Evolutionary conservation across 108 stramenopile genomes (phyloP), one percentile per base, ranked within the genome.

Genomic region (Fistulifera pelliculosa): DNA sequence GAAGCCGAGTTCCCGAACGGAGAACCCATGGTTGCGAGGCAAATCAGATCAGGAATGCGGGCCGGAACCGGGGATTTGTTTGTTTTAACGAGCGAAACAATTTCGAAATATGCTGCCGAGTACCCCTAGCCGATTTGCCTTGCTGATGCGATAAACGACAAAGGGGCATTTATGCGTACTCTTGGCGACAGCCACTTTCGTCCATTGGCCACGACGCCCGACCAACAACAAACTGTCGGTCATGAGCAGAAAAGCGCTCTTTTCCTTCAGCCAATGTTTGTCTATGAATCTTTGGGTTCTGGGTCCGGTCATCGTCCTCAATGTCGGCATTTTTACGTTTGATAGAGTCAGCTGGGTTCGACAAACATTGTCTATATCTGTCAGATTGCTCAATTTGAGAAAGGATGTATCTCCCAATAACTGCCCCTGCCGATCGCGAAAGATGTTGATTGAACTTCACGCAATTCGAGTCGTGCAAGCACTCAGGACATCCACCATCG

Each of bases 1-100:
- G 87, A 85, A 47, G 75, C 87, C 11, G 83, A 85, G 38, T 89
- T 89, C 62, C 87, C 87, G 6, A 85, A 83, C 54, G 83, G 87
- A 21, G 74, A 74, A 23, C 87, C 87, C 17, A 70, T 89, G 71
- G 70, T 83, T 19, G 70, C 64, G 23, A 65, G 81, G 19, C 87
- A 89, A 67, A 89, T 89, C 26, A 78, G 78, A 52, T 76, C 76
- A 54, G 87, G 87, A 38, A 85, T 89, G 83, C 52, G 80, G 42
- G 63, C 74, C 21, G 87, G 87, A 22, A 80, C 79, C 5, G 73
- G 76, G 12, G 76, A 85, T 43, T 59, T 76, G 6, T 89, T 89
- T 61, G 79, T 85, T 21, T 51, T 62, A 47, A 73, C 73, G 11
- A 79, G 76, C 13, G 81, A 82, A 41, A 80, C 79, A 3, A 81